These are phyloP conservation scores for Cunninghamia lanceolata DNA, from an alignment of 75 land plant genomes.

Conservation along the genomic window DNA sequence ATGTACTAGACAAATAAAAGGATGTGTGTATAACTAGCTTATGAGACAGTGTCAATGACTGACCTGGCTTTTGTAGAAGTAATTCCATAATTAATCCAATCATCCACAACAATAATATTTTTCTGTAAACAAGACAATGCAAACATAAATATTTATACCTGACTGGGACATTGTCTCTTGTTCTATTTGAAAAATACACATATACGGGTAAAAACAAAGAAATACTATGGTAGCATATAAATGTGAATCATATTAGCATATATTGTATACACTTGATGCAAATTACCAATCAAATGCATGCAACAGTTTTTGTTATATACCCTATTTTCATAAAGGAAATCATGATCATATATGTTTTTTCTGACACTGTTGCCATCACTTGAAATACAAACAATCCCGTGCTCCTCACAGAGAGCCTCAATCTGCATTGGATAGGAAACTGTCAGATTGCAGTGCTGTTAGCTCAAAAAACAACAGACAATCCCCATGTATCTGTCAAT, in stretches of 20 bases:
- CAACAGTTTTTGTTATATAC: not conserved
- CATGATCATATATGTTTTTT: slow-evolving; percentile 17
- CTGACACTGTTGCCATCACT: slow-evolving; percentile 15
- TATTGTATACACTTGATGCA: not conserved
- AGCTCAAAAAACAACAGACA: not conserved
- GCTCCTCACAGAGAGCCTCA: slow-evolving; percentile 14
- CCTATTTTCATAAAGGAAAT: slow-evolving; percentile 18
- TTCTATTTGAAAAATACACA: not conserved
- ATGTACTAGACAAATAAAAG: too few species aligned
- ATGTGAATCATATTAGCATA: not conserved
- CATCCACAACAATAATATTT: slow-evolving; percentile 28
- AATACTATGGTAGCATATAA: not conserved
- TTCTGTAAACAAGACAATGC: slow-evolving; percentile 13
- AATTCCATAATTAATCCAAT: slow-evolving; percentile 16
- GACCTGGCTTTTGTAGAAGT: slow-evolving; percentile 26
- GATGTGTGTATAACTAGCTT: too few species aligned
- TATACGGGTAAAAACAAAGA: not conserved
- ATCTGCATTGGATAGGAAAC: slow-evolving; percentile 11
- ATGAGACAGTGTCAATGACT: not conserved
- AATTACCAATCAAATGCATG: not conserved
- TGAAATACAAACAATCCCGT: slow-evolving; percentile 21
- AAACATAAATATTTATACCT: not conserved
- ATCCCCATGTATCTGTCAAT: not conserved
- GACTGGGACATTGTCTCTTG: not conserved
- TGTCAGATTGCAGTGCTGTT: not conserved